Evolutionary conservation across 2,329 filamentous ascomycete species (phyloP).

Genomic region (Microdochium nivale): DNA sequence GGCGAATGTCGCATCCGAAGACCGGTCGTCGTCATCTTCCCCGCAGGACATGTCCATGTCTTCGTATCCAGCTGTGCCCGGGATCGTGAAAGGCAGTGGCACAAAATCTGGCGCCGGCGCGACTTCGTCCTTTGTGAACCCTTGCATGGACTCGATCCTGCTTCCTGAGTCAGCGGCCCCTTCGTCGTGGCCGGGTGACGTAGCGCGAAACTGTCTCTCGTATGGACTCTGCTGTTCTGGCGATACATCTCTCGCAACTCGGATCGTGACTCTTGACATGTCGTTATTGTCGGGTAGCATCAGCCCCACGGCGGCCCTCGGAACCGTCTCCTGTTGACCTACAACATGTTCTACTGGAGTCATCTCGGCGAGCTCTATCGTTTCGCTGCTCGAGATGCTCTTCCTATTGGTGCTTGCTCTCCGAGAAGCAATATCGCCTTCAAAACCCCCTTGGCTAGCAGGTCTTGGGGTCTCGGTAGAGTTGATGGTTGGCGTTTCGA

Average conservation of each 20-base stretch:
- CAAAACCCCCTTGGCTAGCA: slow-evolving; percentile 37
- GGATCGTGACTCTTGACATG: not conserved
- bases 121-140: not conserved
- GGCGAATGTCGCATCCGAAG: slow-evolving; percentile 63
- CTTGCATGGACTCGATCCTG: not conserved
- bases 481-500: slow-evolving; percentile 22
- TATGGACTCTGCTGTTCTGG: not conserved
- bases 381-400: slow-evolving; percentile 14
- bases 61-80: slow-evolving; percentile 22
- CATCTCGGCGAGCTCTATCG: slow-evolving; percentile 48
- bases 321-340: not conserved
- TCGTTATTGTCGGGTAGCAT: not conserved
- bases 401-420: not conserved
- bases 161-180: too few species aligned
- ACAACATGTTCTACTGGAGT: not conserved
- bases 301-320: slow-evolving; percentile 17
- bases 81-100: slow-evolving; percentile 58
- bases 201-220: too few species aligned
- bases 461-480: slow-evolving; percentile 39
- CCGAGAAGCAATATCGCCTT: slow-evolving; percentile 11
- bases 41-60: slow-evolving; percentile 1
- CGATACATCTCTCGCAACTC: not conserved
- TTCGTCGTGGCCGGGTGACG: too few species aligned
- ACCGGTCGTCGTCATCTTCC: slow-evolving; percentile 44
- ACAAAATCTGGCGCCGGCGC: slow-evolving; percentile 38